Evolutionary conservation across 768 basidiomycete genomes (phyloP).

Genomic region (Boletus rubescentipes): DNA sequence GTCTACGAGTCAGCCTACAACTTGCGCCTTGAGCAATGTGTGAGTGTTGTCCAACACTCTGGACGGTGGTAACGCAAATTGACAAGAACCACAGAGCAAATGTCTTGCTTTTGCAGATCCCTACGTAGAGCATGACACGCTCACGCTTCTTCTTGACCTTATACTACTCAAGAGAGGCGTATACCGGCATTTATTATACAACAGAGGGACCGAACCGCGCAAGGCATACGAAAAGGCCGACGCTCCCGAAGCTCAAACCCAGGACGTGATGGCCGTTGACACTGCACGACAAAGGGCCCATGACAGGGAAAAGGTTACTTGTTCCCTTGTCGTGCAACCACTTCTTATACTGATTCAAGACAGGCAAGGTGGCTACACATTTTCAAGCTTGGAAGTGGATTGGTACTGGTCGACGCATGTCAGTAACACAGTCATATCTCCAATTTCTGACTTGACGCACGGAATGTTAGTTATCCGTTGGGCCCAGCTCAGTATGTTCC

Average conservation of each 20-base stretch:
- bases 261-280: not conserved
- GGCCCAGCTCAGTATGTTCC: conserved; percentile 61
- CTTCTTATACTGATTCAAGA: conserved; percentile 32
- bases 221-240: conserved; percentile 32
- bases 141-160: conserved; percentile 75
- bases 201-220: conserved; percentile 68
- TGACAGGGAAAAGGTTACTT: conserved; percentile 28
- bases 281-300: conserved; percentile 1
- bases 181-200: conserved; percentile 79
- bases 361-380: conserved; percentile 63
- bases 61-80: not conserved
- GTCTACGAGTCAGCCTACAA: conserved; percentile 79
- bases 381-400: conserved; percentile 54
- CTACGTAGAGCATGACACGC: conserved; percentile 79
- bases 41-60: conserved; percentile 37
- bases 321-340: not conserved
- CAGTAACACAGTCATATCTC: conserved; percentile 27
- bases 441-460: conserved; percentile 1
- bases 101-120: conserved; percentile 78
- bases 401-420: conserved; percentile 75
- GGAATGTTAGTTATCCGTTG: conserved; percentile 66
- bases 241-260: not conserved
- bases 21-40: conserved; percentile 81
- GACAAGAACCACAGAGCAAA: conserved; percentile 40
- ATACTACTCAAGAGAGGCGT: conserved; percentile 81